Percentiles rank a stretch among this genome's conserved stretches.
Evolutionary conservation across 78 protist genomes (phyloP).

Genomic region (Reticulomyxa filosa): DNA sequence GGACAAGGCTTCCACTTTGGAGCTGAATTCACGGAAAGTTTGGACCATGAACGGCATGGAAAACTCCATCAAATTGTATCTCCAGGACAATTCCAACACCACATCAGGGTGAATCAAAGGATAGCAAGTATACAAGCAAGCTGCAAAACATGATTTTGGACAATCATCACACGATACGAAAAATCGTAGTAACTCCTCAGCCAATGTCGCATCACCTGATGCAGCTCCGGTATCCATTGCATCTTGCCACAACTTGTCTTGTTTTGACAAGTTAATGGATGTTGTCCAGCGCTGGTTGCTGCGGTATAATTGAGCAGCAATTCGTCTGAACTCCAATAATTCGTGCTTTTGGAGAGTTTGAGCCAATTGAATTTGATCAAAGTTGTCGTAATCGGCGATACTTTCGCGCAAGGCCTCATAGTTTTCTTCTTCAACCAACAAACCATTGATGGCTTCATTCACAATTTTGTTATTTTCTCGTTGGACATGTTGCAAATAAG

Average conservation of each 20-base stretch:
- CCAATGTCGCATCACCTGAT: conserved; percentile 40
- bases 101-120: conserved; percentile 41
- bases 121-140: conserved; percentile 84
- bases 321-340: conserved; percentile 78
- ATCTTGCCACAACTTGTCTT: conserved; percentile 73
- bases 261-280: conserved; percentile 74
- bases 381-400: conserved; percentile 50
- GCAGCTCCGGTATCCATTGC: conserved; percentile 88
- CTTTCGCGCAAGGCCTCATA: conserved; percentile 57
- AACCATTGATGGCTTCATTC: conserved; percentile 80
- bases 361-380: conserved; percentile 75
- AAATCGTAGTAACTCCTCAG: conserved; percentile 69
- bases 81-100: conserved; percentile 95
- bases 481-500: conserved; percentile 24
- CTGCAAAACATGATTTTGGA: conserved; percentile 75
- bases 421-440: conserved; percentile 90
- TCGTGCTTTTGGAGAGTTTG: conserved; percentile 64
- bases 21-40: conserved; percentile 24
- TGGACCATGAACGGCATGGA: conserved; percentile 96
- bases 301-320: conserved; percentile 76
- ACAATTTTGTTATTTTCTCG: conserved; percentile 24
- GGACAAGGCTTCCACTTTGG: conserved; percentile 14
- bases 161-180: conserved; percentile 55
- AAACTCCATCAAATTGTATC: conserved; percentile 64
- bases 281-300: conserved; percentile 34